These are phyloP conservation scores for Parsonsia alboflavescens DNA, from an alignment of 257 asterid species.

Conservation along the genomic window DNA sequence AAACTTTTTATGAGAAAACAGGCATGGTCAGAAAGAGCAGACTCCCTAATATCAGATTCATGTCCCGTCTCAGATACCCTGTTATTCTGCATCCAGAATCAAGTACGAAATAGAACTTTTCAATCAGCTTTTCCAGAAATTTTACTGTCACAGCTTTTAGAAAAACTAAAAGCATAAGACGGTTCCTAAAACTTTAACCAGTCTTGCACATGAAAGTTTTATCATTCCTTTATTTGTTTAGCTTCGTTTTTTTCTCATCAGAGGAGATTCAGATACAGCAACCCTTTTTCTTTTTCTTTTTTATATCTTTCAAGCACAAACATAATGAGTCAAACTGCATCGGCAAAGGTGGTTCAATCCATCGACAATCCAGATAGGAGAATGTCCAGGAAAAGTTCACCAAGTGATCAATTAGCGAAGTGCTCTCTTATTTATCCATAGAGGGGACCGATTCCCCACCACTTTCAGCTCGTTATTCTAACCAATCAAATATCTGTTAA, in stretches of 20 bases:
- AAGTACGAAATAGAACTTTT: slow-evolving; percentile 18
- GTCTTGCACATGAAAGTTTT: not conserved
- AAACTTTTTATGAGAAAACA: slow-evolving; percentile 87
- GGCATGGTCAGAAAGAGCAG: slow-evolving; percentile 81
- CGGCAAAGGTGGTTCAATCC: not conserved
- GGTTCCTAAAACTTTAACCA: not conserved
- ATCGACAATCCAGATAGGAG: not conserved
- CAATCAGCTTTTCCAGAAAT: not conserved
- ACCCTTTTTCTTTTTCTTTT: not conserved
- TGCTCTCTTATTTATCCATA: not conserved
- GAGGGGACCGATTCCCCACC: slow-evolving; percentile 12
- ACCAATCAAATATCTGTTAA: not conserved
- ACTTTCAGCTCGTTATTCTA: not conserved
- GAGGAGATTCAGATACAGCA: not conserved
- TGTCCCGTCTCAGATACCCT: slow-evolving; percentile 75
- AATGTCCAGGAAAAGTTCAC: not conserved
- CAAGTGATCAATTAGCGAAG: not conserved
- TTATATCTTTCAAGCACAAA: not conserved
- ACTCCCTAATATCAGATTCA: slow-evolving; percentile 73
- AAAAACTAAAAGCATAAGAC: not conserved
- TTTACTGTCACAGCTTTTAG: not conserved
- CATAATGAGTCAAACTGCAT: not conserved
- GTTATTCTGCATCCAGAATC: slow-evolving; percentile 68
- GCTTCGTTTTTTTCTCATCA: slow-evolving; percentile 19
- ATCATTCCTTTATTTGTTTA: not conserved